Evolutionary conservation across 2,329 filamentous ascomycete genomes (phyloP).

Genomic region (Hypoxylon sp.): DNA sequence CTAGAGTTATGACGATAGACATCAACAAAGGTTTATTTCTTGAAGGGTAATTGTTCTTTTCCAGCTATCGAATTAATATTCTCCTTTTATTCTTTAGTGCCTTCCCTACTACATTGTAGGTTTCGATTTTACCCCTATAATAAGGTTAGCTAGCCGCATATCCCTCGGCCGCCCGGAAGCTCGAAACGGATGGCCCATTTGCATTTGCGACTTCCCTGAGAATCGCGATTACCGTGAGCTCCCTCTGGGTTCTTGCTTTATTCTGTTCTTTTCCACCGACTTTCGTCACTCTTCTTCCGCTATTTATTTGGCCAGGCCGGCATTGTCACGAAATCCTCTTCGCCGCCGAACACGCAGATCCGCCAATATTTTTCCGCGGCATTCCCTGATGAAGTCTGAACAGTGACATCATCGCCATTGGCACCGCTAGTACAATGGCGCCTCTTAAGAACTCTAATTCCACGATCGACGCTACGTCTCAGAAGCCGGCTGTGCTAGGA

Average conservation of each 20-base stretch:
- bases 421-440: conserved; percentile 24
- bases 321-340: background rate
- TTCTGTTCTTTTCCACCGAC: background rate
- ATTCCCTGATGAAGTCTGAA: conserved; percentile 4
- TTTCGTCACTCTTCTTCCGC: background rate
- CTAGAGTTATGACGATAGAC: conserved; percentile 39
- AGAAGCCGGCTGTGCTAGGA: conserved; percentile 8
- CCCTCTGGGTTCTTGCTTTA: background rate
- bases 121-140: conserved; percentile 16
- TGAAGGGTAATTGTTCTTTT: conserved; percentile 5
- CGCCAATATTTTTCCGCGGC: background rate
- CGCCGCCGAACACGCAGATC: background rate
- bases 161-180: conserved; percentile 11
- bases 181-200: conserved; percentile 1
- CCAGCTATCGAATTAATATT: background rate
- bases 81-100: background rate
- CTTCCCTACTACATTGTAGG: conserved; percentile 1
- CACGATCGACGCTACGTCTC: background rate
- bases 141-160: conserved; percentile 42
- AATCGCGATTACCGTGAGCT: conserved; percentile 13
- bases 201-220: conserved; percentile 5
- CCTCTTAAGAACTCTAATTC: conserved; percentile 2
- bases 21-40: conserved; percentile 32
- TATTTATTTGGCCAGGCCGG: background rate
- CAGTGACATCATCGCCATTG: conserved; percentile 18